Conservation (phyloP, 192 early-diverging fungal species). For the Coemansia sp. region DNA sequence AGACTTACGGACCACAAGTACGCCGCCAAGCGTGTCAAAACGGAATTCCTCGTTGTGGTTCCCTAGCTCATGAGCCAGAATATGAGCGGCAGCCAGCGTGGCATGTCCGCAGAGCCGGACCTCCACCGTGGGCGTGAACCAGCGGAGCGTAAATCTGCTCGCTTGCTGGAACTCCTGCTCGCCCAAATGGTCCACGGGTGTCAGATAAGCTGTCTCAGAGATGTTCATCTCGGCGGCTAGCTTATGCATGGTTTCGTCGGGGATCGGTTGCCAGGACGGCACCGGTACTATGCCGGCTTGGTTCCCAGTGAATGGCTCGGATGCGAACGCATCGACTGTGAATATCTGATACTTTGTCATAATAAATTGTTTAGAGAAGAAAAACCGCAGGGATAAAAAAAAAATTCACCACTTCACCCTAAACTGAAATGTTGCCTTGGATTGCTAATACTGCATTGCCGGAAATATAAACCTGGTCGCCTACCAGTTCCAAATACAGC, state of each 20-base stretch:
- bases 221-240: slow-evolving; percentile 47
- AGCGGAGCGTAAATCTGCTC: slow-evolving; percentile 10
- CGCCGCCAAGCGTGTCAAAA: no score
- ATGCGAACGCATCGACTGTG: slow-evolving; percentile 40
- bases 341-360: slow-evolving; percentile 32
- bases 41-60: no score
- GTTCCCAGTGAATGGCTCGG: slow-evolving; percentile 37
- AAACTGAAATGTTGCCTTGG: slow-evolving; percentile 8
- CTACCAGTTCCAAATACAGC: slow-evolving; percentile 7
- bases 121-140: slow-evolving; percentile 28
- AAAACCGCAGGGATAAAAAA: not conserved
- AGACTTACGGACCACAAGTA: no score
- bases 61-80: slow-evolving; percentile 16
- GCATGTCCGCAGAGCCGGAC: slow-evolving; percentile 39
- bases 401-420: not conserved
- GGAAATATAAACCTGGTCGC: slow-evolving; percentile 7
- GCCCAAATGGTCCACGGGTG: not conserved
- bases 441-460: slow-evolving; percentile 23
- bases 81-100: slow-evolving; percentile 34
- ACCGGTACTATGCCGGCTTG: slow-evolving; percentile 39
- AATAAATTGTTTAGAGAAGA: no score
- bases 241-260: slow-evolving; percentile 9
- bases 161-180: no score
- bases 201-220: slow-evolving; percentile 45
- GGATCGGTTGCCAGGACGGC: slow-evolving; percentile 9